A percentile compares a stretch with the other conserved stretches of the same genome.
Conservation (phyloP, 2,329 filamentous ascomycete species). For the Colletotrichum sojae region DNA sequence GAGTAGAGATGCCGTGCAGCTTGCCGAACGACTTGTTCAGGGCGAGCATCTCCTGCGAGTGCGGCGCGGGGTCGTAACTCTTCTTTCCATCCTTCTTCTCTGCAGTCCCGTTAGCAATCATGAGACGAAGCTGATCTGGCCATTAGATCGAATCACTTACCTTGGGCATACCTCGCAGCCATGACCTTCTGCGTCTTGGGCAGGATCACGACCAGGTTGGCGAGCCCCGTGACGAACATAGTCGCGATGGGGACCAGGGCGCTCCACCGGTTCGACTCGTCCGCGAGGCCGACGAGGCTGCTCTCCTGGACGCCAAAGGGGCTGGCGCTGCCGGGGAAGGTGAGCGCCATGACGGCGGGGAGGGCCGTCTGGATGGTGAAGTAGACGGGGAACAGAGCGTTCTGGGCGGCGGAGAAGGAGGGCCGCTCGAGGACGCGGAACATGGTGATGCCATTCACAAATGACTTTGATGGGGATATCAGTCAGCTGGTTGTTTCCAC, state of each 20-base stretch:
- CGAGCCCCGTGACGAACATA: slow-evolving; percentile 78
- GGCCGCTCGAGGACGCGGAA: slow-evolving; percentile 83
- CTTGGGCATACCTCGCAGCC: slow-evolving; percentile 82
- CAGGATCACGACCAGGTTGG: slow-evolving; percentile 80
- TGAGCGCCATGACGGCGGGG: slow-evolving; percentile 81
- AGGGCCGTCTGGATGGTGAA: slow-evolving; percentile 86
- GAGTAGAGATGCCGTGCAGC: slow-evolving; percentile 85
- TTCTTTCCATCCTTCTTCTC: slow-evolving; percentile 93
- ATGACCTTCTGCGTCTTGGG: slow-evolving; percentile 84
- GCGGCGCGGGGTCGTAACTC: slow-evolving; percentile 82
- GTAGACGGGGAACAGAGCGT: slow-evolving; percentile 88
- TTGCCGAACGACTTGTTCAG: slow-evolving; percentile 85
- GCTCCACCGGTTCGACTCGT: slow-evolving; percentile 71
- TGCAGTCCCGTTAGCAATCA: slow-evolving; percentile 47
- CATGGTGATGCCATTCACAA: slow-evolving; percentile 80
- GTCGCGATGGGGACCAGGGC: slow-evolving; percentile 78
- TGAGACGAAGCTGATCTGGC: neutral
- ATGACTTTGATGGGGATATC: slow-evolving; percentile 68
- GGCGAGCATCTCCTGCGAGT: slow-evolving; percentile 86
- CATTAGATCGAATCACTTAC: slow-evolving; percentile 60
- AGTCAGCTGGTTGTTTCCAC: neutral
- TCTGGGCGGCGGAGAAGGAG: slow-evolving; percentile 86
- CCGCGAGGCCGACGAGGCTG: slow-evolving; percentile 70
- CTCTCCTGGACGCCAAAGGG: slow-evolving; percentile 60
- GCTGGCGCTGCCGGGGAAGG: slow-evolving; percentile 77